phyloP scores from a whole-genome alignment of 192 early-diverging fungal species.

The Backusella morwellensis region DNA sequence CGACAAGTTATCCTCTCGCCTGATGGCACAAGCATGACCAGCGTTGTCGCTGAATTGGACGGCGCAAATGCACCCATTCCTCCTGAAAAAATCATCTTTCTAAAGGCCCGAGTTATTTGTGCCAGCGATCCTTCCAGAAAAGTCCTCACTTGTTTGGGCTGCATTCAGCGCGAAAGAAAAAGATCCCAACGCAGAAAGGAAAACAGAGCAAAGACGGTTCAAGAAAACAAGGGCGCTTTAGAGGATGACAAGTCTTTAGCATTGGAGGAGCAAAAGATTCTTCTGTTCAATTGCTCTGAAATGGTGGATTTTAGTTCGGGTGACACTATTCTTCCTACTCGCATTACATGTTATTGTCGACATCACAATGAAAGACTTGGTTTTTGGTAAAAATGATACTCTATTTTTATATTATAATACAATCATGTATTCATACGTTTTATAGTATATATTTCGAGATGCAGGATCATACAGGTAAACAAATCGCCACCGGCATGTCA shows the following conservation, averaged over 20 bases:
- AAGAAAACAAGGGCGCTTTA: not conserved
- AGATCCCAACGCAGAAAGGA: slow-evolving; percentile 61
- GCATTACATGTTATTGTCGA: slow-evolving; percentile 96
- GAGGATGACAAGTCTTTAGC: slow-evolving; percentile 64
- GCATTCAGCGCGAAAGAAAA: slow-evolving; percentile 81
- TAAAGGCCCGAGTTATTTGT: slow-evolving; percentile 85
- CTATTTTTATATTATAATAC: not conserved
- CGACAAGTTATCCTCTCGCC: slow-evolving; percentile 10
- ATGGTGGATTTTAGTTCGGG: slow-evolving; percentile 88
- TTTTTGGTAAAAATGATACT: slow-evolving; percentile 56
- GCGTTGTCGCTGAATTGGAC: slow-evolving; percentile 19
- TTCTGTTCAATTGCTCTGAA: slow-evolving; percentile 88
- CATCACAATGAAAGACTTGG: slow-evolving; percentile 94
- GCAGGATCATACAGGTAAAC: slow-evolving; percentile 62
- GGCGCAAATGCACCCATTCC: slow-evolving; percentile 22
- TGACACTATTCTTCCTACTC: slow-evolving; percentile 87
- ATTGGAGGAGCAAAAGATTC: slow-evolving; percentile 74
- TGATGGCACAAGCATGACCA: slow-evolving; percentile 9
- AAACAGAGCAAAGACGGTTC: slow-evolving; percentile 33
- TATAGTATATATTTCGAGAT: slow-evolving; percentile 75
- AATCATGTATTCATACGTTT: not conserved
- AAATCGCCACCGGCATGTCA: slow-evolving; percentile 84
- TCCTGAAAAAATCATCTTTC: slow-evolving; percentile 45
- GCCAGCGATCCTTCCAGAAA: slow-evolving; percentile 76
- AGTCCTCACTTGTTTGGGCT: slow-evolving; percentile 78